Percentiles rank a stretch among this genome's conserved stretches.
Evolutionary conservation across 352 stramenopile genomes (phyloP).

Genomic region (Elongisporangium undulatum): DNA sequence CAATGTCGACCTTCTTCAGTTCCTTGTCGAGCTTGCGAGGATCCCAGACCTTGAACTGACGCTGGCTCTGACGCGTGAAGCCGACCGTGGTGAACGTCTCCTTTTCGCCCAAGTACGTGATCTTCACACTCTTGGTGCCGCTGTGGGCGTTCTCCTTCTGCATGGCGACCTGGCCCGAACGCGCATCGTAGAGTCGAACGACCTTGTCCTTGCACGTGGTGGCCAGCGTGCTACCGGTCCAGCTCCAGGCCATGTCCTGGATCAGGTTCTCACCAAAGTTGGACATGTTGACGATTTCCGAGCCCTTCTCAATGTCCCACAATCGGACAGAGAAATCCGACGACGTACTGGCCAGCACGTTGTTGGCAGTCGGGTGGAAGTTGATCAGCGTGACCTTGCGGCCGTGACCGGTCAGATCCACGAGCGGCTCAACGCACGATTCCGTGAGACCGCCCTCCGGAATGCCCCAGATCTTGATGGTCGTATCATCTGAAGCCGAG

Average conservation of each 20-base stretch:
- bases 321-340: constrained; percentile 96
- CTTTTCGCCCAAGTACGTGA: constrained; percentile 94
- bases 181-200: constrained; percentile 95
- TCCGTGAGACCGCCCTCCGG: constrained; percentile 91
- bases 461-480: constrained; percentile 97
- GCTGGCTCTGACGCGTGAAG: constrained; percentile 95
- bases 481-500: constrained; percentile 96
- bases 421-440: constrained; percentile 93
- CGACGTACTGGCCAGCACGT: constrained; percentile 95
- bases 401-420: constrained; percentile 95
- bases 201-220: constrained; percentile 99
- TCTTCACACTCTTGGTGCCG: constrained; percentile 97
- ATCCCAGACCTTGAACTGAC: constrained; percentile 90
- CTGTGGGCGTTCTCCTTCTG: constrained; percentile 93
- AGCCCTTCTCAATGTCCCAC: constrained; percentile 98
- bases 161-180: constrained; percentile 68
- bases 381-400: constrained; percentile 97
- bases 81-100: constrained; percentile 97
- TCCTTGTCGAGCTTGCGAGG: constrained; percentile 89
- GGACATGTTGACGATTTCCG: constrained; percentile 88
- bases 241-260: constrained; percentile 98
- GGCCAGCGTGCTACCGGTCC: constrained; percentile 92
- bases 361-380: constrained; percentile 97
- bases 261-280: constrained; percentile 89
- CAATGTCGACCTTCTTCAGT: constrained; percentile 94